Conservation (phyloP, 441 rosid species). For the Manihot esculenta region DNA sequence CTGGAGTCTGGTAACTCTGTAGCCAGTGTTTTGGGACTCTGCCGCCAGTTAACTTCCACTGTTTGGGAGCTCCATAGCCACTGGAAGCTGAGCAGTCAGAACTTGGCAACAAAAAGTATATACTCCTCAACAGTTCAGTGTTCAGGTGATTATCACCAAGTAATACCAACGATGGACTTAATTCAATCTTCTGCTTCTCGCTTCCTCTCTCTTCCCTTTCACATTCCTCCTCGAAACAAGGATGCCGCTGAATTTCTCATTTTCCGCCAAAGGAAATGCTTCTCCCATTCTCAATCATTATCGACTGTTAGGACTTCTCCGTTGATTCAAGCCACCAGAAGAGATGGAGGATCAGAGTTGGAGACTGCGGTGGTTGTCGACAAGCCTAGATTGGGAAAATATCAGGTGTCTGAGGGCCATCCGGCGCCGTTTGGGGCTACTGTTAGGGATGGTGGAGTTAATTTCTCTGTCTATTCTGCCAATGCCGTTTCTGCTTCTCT, state of each 20-base stretch:
- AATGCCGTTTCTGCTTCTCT: constrained; percentile 74
- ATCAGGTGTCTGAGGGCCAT: constrained; percentile 49
- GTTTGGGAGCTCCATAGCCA: too few species aligned
- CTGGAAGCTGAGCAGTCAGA: too few species aligned
- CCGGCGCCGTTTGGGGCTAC: constrained; percentile 86
- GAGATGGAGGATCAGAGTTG: constrained; percentile 26
- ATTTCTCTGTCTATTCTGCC: constrained; percentile 72
- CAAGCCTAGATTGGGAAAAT: constrained; percentile 30
- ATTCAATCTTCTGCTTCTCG: background rate
- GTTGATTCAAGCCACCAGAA: constrained; percentile 23
- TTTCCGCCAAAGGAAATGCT: background rate
- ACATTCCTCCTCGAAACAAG: background rate
- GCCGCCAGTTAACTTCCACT: too few species aligned
- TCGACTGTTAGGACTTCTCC: background rate
- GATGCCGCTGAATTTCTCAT: background rate
- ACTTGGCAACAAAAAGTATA: too few species aligned
- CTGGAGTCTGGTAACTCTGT: too few species aligned
- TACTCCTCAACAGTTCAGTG: too few species aligned
- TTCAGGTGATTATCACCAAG: background rate
- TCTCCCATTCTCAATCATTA: too few species aligned
- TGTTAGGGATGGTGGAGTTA: constrained; percentile 66
- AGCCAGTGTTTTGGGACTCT: too few species aligned
- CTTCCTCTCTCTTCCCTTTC: background rate
- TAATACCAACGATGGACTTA: background rate
- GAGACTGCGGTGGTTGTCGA: constrained; percentile 44